Conservation (phyloP, 768 basidiomycete species). For the Tulasnella calospora region DNA sequence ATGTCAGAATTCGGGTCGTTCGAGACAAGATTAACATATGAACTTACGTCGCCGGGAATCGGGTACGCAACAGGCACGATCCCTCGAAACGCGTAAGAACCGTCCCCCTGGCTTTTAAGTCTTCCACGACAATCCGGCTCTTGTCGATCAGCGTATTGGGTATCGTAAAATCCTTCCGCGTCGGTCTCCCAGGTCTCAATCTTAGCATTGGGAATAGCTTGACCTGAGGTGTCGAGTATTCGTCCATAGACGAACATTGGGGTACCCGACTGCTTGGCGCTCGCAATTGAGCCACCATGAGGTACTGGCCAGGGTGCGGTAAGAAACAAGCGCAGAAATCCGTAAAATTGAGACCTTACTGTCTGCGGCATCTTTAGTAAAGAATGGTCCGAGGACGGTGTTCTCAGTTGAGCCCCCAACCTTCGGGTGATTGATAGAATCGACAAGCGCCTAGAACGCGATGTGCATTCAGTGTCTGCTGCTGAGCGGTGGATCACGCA, state of each 20-base stretch:
- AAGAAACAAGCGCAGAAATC: background rate
- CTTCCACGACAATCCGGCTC: conserved; percentile 71
- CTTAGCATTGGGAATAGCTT: conserved; percentile 57
- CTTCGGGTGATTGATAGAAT: conserved; percentile 65
- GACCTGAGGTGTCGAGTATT: conserved; percentile 57
- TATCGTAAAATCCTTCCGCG: conserved; percentile 40
- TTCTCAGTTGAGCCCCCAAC: conserved; percentile 61
- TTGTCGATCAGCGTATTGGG: conserved; percentile 52
- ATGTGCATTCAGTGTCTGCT: background rate
- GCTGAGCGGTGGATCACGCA: background rate
- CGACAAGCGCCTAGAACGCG: conserved; percentile 49
- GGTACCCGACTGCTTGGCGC: conserved; percentile 72
- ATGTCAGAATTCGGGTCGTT: conserved; percentile 26
- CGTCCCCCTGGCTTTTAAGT: conserved; percentile 54
- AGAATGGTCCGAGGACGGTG: conserved; percentile 79
- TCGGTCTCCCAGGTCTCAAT: conserved; percentile 89
- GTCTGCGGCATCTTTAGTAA: conserved; percentile 68
- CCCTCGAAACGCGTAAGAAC: conserved; percentile 64
- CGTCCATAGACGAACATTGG: conserved; percentile 77
- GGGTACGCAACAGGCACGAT: conserved; percentile 67
- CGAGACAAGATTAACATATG: conserved; percentile 13
- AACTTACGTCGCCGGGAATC: conserved; percentile 62
- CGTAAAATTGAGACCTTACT: conserved; percentile 41
- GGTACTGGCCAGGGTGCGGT: conserved; percentile 44
- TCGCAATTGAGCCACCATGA: conserved; percentile 71